Evolutionary conservation across 305 asterid species (phyloP), one percentile per base, ranked within the genome.

Genomic region (Plantago lanceolata): DNA sequence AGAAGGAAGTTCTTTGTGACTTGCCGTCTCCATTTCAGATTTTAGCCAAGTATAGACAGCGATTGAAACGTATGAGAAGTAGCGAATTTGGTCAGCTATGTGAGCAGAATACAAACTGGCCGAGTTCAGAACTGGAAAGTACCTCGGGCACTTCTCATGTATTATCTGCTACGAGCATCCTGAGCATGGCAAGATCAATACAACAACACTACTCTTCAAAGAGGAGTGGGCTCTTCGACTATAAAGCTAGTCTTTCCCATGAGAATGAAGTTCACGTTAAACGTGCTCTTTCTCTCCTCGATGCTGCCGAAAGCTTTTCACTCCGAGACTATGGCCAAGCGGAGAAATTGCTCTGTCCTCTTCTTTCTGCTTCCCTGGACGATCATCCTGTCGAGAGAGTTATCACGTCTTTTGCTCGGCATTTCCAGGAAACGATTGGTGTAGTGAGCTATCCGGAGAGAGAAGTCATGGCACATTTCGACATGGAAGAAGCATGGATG

Each of bases 301-400:
- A 57, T n/a, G 61, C 61, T 15, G 61, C 61, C 3, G 61, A 57
- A 31, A 17, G 31, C 15, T 57, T 57, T 57, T 57, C 61, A 7
- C 26, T 18, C 19, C 24, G 6, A 31, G 45, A 18, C 2, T 57
- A 29, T 11, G 15, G 17, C 3, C 21, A 29, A 56, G 47, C 61
- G 1, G 47, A 31, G n/a, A 57, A 29, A 16, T n/a, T 31, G 13
- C 16, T 57, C 1, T 12, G 7, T 29, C 47, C 61, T 16, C 37
- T 57, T 48, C 61, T 40, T 2, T 62, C 47, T 6, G 67, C 59
- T 52, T 67, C 65, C 16, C 72, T 16, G 35, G 55, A 56, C 0
- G 71, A 71, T 6, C 72, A 24, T 48, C 72, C 82, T 4, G 61
- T 73, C 49, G 78, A 75, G 49, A 75, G 80, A 65, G 65, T 69